Base-by-base conservation (phyloP, 1,139 yeast species). In the Protomyces lactucae-debilis region DNA sequence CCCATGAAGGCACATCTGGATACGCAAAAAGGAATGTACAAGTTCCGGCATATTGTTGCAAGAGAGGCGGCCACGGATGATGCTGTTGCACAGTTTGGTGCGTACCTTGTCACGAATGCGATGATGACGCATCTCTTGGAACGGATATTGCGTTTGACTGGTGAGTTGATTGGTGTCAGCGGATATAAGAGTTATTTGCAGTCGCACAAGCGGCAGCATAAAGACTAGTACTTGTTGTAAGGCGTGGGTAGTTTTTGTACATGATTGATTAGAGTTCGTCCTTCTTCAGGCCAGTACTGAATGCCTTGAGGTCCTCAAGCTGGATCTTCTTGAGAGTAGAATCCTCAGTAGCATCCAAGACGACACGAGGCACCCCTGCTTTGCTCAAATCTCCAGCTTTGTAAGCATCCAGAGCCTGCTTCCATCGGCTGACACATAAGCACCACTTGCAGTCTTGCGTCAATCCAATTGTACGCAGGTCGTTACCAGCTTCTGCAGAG, bases 401-500 rank as follows among this genome's bases (percentile, higher is more conserved):
- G 48, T 43, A 46, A 4, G 64, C 64, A 18, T 54, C 59, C 28
- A 60, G 55, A 21, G 64, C 64, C 55, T 60, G 57, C 35, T 40
- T 28, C 64, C 64, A 60, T 9, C 64, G 64, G n/a, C 54, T 40
- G 32, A 46, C 51, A 35, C 64, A 60, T 32, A 60, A 55, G 46
- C 64, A 60, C 64, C 64, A 60, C 21, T 54, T 53, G 39, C 64
- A 60, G 55, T 48, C 57, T 12, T 60, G 40, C 48, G 53, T 56
- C 25, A 60, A 16, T 12, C 64, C 64, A 35, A 55, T 57, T 21
- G 35, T 23, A 14, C 64, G 23, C 39, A 60, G 23, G 32, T 60
- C 64, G 32, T 60, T 60, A 14, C 64, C 64, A 10, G 57, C 54
- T 18, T 57, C 54, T 23, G 64, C 64, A 12, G 51, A 36, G 28